Conservation (phyloP, 2,329 filamentous ascomycete species). For the Aspergillus tanneri region DNA sequence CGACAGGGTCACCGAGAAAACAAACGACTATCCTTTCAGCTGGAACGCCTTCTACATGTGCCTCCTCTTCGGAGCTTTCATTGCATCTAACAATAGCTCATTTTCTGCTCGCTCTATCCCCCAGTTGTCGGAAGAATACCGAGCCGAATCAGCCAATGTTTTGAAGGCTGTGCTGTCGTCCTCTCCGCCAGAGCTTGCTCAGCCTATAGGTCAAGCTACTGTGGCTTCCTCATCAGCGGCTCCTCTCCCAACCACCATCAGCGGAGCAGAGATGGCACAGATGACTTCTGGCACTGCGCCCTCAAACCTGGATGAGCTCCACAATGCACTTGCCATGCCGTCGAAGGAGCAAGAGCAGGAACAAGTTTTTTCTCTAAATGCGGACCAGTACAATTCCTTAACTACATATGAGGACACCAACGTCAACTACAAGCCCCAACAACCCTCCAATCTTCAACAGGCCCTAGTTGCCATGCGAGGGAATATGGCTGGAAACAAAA, state of each 20-base stretch:
- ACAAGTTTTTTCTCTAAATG: conserved; percentile 81
- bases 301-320: conserved; percentile 61
- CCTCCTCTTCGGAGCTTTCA: conserved; percentile 92
- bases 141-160: conserved; percentile 49
- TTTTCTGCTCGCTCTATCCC: conserved; percentile 58
- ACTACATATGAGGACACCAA: conserved; percentile 63
- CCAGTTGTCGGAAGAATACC: conserved; percentile 48
- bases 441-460: conserved; percentile 51
- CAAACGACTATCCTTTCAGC: conserved; percentile 67
- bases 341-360: conserved; percentile 83
- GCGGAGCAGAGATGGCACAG: conserved; percentile 40
- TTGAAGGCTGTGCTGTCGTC: conserved; percentile 48
- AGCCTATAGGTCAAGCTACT: conserved; percentile 49
- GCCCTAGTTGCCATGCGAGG: conserved; percentile 75
- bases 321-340: conserved; percentile 68
- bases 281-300: conserved; percentile 34
- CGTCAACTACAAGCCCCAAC: conserved; percentile 39
- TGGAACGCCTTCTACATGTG: conserved; percentile 82
- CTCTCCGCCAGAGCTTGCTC: conserved; percentile 47
- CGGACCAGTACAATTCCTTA: conserved; percentile 84
- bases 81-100: conserved; percentile 78
- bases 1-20: conserved; percentile 40
- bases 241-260: conserved; percentile 35
- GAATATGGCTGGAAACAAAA: conserved; percentile 62
- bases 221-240: conserved; percentile 25